Evolutionary conservation across 352 stramenopile species (phyloP), one percentile per base, ranked within the genome.

Genomic region (Pythium vanterpoolii): DNA sequence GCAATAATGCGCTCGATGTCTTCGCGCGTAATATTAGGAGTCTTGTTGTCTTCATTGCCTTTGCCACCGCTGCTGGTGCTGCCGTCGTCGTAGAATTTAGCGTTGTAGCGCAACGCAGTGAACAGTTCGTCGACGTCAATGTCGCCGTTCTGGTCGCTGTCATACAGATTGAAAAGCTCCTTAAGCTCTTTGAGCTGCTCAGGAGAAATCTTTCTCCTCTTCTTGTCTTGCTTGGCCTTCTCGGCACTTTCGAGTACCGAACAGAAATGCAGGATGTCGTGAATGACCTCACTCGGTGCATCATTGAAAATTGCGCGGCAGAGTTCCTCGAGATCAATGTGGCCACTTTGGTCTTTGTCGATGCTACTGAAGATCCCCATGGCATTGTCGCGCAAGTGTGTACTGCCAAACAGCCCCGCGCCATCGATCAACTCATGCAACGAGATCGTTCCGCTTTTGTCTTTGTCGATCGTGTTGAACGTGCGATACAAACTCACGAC

Each of bases 321-420:
- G 5, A 90, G 74, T 50, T 93, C 83, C 1, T 68, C 60, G 23
- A 93, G 64, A 38, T 93, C 83, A 42, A 93, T 86, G 23, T 83
- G 72, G 19, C 83, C 83, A 58, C 83, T 93, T 18, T 87, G 72
- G 59, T 93, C 81, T 36, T 74, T 64, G 63, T 93, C 83, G 49
- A 93, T 78, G 36, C 77, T 86, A 54, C 69, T 82, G 65, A 93
- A 93, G 47, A 93, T 87, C 27, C 83, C 83, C 46, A 76, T 74
- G 2, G 90, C 63, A 28, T 89, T 89, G 18, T 89, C 76, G 18
- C 86, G 78, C 64, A 90, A 69, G 21, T 89, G 71, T 2, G 72
- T 76, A 9, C 80, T 79, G 0, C 75, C 68, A 59, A 89, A 87
- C 16, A 89, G 64, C 13, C 75, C 78, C 1, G 77, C 71, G n/a